Percentiles rank a stretch among this genome's conserved stretches.
phyloP scores from a whole-genome alignment of 805 yeast species.

The Pichia rugopelliculosa region DNA sequence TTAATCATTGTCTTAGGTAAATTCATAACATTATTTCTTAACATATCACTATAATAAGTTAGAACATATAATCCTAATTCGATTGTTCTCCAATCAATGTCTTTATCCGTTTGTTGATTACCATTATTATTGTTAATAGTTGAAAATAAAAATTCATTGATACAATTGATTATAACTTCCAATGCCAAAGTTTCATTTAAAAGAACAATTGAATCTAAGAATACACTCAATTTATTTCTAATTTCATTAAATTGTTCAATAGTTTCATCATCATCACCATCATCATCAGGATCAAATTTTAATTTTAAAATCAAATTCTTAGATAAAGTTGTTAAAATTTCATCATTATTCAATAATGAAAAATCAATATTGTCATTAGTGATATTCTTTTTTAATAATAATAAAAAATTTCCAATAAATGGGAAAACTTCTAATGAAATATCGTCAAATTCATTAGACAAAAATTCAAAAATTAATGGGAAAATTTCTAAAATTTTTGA shows the following conservation, averaged over 20 bases:
- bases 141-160: conserved; percentile 35
- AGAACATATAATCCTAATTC: conserved; percentile 86
- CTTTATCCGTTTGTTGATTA: not conserved
- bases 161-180: conserved; percentile 36
- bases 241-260: conserved; percentile 75
- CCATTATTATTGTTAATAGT: conserved; percentile 1
- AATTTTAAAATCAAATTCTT: conserved; percentile 67
- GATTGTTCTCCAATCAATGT: conserved; percentile 63
- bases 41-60: conserved; percentile 67
- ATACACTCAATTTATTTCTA: conserved; percentile 61
- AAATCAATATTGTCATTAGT: conserved; percentile 29
- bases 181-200: conserved; percentile 32
- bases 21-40: conserved; percentile 70
- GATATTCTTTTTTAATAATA: conserved; percentile 55
- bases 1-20: conserved; percentile 58
- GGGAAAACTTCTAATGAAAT: conserved; percentile 78
- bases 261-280: conserved; percentile 58
- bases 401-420: conserved; percentile 65
- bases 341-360: conserved; percentile 28
- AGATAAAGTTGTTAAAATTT: conserved; percentile 56
- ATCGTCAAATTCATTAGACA: conserved; percentile 83
- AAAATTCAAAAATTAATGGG: conserved; percentile 65
- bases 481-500: conserved; percentile 52
- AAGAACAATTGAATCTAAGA: conserved; percentile 74
- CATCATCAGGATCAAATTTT: conserved; percentile 63